Percentiles rank a stretch among this genome's conserved stretches.
These are phyloP conservation scores for Isochrysis galbana DNA, from an alignment of 78 protist species.

Conservation along the genomic window DNA sequence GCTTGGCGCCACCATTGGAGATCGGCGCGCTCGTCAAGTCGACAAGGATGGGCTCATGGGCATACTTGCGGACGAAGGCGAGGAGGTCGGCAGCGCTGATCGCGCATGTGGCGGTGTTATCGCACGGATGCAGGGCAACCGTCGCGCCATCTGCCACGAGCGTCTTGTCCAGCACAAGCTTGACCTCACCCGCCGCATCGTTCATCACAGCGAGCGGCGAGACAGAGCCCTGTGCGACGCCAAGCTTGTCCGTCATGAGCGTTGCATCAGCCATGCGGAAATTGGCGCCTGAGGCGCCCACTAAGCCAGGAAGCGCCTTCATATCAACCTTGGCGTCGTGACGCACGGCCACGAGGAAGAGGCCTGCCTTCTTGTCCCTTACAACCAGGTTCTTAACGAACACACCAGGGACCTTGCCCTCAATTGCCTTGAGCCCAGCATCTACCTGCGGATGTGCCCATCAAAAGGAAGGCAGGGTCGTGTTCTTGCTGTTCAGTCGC, in stretches of 20 bases:
- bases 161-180: background rate
- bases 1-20: background rate
- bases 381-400: background rate
- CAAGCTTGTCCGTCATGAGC: background rate
- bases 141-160: background rate
- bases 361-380: background rate
- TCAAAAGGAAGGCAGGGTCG: background rate
- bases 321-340: background rate
- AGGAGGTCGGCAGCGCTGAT: background rate
- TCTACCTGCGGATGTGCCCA: background rate
- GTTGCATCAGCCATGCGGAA: background rate
- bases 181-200: background rate
- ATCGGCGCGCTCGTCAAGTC: background rate
- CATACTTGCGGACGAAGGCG: background rate
- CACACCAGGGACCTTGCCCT: no score
- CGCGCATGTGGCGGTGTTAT: background rate
- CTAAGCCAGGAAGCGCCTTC: background rate
- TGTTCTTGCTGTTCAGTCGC: background rate
- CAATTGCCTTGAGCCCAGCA: background rate
- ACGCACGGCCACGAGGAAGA: background rate
- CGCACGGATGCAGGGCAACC: background rate
- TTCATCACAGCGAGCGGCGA: slow-evolving; percentile 1
- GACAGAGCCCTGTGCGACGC: background rate
- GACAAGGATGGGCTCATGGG: background rate
- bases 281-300: background rate